A percentile compares a stretch with the other conserved stretches of the same genome.
Evolutionary conservation across 768 basidiomycete species (phyloP).

Genomic region (Scleroderma citrinum): DNA sequence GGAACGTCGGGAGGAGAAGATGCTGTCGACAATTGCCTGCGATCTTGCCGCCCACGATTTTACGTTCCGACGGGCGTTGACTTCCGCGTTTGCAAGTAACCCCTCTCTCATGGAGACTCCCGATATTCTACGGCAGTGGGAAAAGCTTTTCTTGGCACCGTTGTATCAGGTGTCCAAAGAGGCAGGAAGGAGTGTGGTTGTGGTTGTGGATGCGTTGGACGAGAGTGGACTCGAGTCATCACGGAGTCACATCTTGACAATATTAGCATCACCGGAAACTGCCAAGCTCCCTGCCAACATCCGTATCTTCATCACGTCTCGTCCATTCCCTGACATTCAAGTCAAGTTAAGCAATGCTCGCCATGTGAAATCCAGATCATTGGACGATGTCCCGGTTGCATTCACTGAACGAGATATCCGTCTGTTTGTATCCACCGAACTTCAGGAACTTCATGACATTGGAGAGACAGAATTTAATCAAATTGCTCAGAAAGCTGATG

Average conservation of each 20-base stretch:
- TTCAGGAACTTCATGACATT: not conserved
- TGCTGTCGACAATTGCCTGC: not conserved
- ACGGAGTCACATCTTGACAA: not conserved
- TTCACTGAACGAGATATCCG: not conserved
- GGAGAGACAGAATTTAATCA: not conserved
- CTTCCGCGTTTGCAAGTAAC: not conserved
- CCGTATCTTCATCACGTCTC: not conserved
- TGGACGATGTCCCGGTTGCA: not conserved
- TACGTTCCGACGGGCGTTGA: not conserved
- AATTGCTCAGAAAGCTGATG: not conserved
- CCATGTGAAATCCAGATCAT: not conserved
- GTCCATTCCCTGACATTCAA: not conserved
- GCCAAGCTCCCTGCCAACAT: not conserved
- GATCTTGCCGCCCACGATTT: not conserved
- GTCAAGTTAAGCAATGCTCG: not conserved
- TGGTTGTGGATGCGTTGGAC: not conserved
- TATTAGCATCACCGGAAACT: not conserved
- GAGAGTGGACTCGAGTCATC: not conserved
- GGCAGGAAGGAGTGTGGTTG: not conserved
- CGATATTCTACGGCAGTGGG: not conserved
- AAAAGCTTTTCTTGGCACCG: not conserved
- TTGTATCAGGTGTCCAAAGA: not conserved
- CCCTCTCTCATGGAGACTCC: not conserved
- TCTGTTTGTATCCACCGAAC: not conserved
- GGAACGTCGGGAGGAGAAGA: not conserved